Conservation (phyloP, 768 basidiomycete genomes). For the Clavaria fumosa region DNA sequence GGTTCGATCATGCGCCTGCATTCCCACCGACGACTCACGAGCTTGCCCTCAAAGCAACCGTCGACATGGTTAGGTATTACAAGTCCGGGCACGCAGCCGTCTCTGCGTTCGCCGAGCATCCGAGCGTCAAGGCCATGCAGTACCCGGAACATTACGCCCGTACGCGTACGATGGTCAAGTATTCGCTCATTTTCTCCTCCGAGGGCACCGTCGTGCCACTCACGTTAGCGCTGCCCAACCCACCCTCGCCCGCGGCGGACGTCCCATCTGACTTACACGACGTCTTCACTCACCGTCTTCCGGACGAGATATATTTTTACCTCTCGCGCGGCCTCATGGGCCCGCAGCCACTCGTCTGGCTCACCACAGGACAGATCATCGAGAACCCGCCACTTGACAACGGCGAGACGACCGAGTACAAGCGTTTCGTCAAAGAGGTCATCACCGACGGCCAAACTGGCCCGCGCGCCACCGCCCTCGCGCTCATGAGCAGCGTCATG, state of each 20-base stretch:
- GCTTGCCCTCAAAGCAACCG: conserved; percentile 66
- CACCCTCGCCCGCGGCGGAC: conserved; percentile 51
- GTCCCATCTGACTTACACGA: conserved; percentile 86
- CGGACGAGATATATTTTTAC: conserved; percentile 95
- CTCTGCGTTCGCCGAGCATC: conserved; percentile 62
- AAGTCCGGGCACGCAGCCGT: conserved; percentile 79
- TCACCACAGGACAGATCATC: conserved; percentile 72
- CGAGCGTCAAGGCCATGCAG: conserved; percentile 59
- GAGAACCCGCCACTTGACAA: conserved; percentile 87
- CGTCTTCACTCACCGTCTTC: conserved; percentile 86
- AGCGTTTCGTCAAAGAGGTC: conserved; percentile 88
- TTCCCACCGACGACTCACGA: conserved; percentile 78
- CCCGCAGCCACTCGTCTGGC: conserved; percentile 88
- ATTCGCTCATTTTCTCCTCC: conserved; percentile 75
- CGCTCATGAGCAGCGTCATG: conserved; percentile 67
- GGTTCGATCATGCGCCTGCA: conserved; percentile 64
- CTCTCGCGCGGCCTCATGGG: conserved; percentile 83
- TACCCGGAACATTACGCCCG: conserved; percentile 83
- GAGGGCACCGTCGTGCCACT: conserved; percentile 74
- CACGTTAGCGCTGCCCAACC: conserved; percentile 47
- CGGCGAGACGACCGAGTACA: conserved; percentile 90
- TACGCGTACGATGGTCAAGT: conserved; percentile 84
- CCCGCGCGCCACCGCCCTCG: conserved; percentile 81
- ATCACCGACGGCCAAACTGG: conserved; percentile 91
- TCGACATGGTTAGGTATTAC: conserved; percentile 88